Conservation (phyloP, 2,329 filamentous ascomycete species). For the Peltaster fructicola region DNA sequence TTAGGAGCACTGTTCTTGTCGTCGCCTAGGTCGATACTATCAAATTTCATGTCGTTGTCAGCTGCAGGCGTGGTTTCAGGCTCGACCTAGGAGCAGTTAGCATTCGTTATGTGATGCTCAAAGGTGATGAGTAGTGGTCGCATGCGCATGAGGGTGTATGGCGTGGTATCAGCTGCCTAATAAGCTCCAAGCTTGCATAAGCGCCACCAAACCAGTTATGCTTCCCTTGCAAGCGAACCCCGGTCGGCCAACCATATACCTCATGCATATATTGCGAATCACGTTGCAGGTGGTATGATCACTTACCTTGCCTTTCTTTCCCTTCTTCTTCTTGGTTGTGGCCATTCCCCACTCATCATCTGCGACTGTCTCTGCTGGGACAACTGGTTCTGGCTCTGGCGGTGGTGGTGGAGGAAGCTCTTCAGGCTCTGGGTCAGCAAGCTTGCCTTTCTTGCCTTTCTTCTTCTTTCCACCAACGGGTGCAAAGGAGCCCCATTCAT, state of each 20-base stretch:
- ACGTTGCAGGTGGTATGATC: neutral
- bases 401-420: slow-evolving; percentile 6
- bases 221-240: no score
- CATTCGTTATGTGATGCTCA: no score
- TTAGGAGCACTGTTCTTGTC: slow-evolving; percentile 23
- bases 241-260: no score
- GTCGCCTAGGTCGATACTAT: slow-evolving; percentile 30
- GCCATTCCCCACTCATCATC: slow-evolving; percentile 12
- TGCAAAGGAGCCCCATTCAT: slow-evolving; percentile 22
- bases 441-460: slow-evolving; percentile 14
- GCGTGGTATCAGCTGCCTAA: no score
- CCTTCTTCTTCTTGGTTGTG: slow-evolving; percentile 15
- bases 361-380: slow-evolving; percentile 6
- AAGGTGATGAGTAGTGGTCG: no score
- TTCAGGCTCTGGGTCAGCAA: slow-evolving; percentile 8
- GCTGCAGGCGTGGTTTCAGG: slow-evolving; percentile 10
- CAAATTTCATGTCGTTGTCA: slow-evolving; percentile 25
- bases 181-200: no score
- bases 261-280: no score
- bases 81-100: slow-evolving; percentile 10
- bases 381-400: slow-evolving; percentile 5
- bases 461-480: slow-evolving; percentile 18
- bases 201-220: no score
- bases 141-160: no score
- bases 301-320: slow-evolving; percentile 20